These are phyloP conservation scores for Spinellus fusiger DNA, from an alignment of 192 early-diverging fungal species.

Conservation along the genomic window DNA sequence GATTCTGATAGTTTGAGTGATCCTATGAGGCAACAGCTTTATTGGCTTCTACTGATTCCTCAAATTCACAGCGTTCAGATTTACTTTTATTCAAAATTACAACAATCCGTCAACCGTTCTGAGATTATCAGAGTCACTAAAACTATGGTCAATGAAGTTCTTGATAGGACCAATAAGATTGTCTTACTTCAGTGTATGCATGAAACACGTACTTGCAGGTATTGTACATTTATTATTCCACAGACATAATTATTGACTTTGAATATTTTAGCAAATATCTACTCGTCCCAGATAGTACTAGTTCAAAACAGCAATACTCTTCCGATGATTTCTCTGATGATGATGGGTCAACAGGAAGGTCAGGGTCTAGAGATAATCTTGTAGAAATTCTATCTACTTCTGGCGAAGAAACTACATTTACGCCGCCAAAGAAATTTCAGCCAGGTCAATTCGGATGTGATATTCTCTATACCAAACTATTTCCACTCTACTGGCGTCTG, in stretches of 20 bases:
- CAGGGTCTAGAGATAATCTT: constrained; percentile 18
- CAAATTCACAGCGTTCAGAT: constrained; percentile 47
- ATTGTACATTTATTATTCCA: constrained; percentile 15
- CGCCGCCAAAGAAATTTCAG: constrained; percentile 38
- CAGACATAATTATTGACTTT: background rate
- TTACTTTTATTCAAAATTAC: constrained; percentile 63
- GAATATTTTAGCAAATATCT: constrained; percentile 46
- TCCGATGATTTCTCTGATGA: constrained; percentile 52
- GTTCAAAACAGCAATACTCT: constrained; percentile 22
- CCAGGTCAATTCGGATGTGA: constrained; percentile 70
- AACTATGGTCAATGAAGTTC: constrained; percentile 49
- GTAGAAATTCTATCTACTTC: constrained; percentile 29
- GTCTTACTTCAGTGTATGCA: constrained; percentile 55
- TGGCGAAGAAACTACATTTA: constrained; percentile 12
- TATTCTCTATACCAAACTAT: constrained; percentile 51
- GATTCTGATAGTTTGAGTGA: background rate
- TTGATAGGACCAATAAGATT: constrained; percentile 61
- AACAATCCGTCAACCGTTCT: constrained; percentile 42
- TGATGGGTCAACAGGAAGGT: constrained; percentile 39
- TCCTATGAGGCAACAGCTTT: constrained; percentile 33
- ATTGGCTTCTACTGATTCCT: constrained; percentile 62
- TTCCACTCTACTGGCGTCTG: constrained; percentile 74
- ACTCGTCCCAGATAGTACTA: constrained; percentile 37
- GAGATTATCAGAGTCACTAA: constrained; percentile 49
- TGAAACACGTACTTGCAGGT: constrained; percentile 60